Evolutionary conservation across 1,284 basidiomycete genomes (phyloP).

Genomic region (Trametes hirsuta): DNA sequence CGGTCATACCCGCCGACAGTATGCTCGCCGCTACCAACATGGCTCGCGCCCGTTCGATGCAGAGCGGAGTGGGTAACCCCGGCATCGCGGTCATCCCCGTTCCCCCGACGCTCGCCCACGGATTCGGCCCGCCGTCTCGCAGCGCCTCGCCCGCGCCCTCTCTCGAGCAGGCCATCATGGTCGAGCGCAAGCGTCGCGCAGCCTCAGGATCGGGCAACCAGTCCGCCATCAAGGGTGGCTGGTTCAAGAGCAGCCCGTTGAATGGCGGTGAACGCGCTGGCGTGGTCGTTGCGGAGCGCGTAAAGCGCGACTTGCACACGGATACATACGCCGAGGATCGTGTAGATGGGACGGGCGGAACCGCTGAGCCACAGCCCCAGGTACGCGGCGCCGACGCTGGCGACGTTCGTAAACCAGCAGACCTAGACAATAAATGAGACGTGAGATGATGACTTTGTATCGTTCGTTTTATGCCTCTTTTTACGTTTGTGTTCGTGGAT

Average conservation of each 20-base stretch:
- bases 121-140: slow-evolving; percentile 33
- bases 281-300: slow-evolving; percentile 45
- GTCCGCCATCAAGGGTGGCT: slow-evolving; percentile 47
- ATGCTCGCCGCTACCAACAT: slow-evolving; percentile 10
- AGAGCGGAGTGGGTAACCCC: background rate
- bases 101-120: slow-evolving; percentile 15
- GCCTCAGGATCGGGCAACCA: slow-evolving; percentile 31
- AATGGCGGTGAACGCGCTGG: slow-evolving; percentile 43
- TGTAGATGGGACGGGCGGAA: slow-evolving; percentile 5
- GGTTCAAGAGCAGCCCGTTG: slow-evolving; percentile 73
- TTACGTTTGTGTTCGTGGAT: background rate
- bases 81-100: slow-evolving; percentile 15
- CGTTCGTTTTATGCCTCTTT: background rate
- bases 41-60: slow-evolving; percentile 11
- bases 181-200: slow-evolving; percentile 57
- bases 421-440: slow-evolving; percentile 22
- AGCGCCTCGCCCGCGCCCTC: slow-evolving; percentile 52
- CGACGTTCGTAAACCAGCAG: slow-evolving; percentile 10
- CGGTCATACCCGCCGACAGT: slow-evolving; percentile 11
- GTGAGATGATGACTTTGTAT: background rate
- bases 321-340: slow-evolving; percentile 10
- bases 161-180: slow-evolving; percentile 60
- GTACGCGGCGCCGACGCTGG: background rate
- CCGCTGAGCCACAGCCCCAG: slow-evolving; percentile 8
- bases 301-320: slow-evolving; percentile 36